Evolutionary conservation across 1,284 basidiomycete genomes (phyloP).

Genomic region (Takashimella koratensis): DNA sequence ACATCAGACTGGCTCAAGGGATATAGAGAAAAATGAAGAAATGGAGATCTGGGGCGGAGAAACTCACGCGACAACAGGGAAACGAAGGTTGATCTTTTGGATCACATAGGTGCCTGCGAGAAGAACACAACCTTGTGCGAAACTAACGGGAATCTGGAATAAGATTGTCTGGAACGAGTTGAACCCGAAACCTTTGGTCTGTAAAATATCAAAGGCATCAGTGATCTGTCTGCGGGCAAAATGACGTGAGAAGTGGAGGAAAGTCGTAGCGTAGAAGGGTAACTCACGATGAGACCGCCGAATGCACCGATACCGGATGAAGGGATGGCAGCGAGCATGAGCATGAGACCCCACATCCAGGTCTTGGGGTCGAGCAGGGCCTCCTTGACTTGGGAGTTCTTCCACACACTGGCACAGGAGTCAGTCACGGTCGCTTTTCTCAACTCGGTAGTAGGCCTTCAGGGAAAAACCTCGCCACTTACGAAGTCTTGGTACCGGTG

Average conservation of each 20-base stretch:
- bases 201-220: not conserved
- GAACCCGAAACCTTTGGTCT: conserved; percentile 14
- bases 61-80: conserved; percentile 50
- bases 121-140: conserved; percentile 9
- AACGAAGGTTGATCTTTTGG: conserved; percentile 52
- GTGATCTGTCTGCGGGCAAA: no score
- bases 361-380: conserved; percentile 40
- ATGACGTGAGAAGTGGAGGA: no score
- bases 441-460: no score
- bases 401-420: conserved; percentile 25
- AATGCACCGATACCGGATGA: conserved; percentile 43
- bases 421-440: no score
- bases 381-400: conserved; percentile 43
- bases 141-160: conserved; percentile 21
- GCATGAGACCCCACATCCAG: conserved; percentile 32
- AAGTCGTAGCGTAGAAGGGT: no score
- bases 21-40: not conserved
- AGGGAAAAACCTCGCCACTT: no score
- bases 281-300: conserved; percentile 16
- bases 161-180: conserved; percentile 36
- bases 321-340: conserved; percentile 26
- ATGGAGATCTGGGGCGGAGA: no score
- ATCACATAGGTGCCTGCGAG: conserved; percentile 43
- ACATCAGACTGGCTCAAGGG: no score
- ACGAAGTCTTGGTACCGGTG: conserved; percentile 27